Conservation (phyloP, 2,329 filamentous ascomycete genomes). For the Penicillium verrucosum region DNA sequence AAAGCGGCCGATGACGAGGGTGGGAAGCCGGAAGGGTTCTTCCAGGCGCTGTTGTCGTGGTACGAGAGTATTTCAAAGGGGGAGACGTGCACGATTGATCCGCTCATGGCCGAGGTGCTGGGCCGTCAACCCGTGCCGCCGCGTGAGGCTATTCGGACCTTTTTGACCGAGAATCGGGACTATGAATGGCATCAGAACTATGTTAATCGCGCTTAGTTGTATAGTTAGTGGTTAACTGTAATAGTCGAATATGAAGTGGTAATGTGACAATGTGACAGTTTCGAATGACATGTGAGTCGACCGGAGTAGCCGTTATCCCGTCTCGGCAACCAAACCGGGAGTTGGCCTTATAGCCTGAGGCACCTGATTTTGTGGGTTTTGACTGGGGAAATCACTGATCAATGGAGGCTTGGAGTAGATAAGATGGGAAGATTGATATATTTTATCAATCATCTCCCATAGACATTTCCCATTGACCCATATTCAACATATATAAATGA, state of each 20-base stretch:
- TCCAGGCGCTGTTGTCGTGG: conserved; percentile 42
- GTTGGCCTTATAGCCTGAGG: conserved; percentile 18
- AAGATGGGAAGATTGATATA: neutral
- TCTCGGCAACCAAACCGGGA: conserved; percentile 19
- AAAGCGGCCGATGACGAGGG: conserved; percentile 35
- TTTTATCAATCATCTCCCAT: neutral
- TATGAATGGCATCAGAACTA: conserved; percentile 50
- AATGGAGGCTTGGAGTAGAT: neutral
- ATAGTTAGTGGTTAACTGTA: neutral
- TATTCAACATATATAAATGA: too few relatives aligned
- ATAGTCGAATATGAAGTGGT: neutral
- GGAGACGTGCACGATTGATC: conserved; percentile 44
- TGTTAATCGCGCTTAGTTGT: conserved; percentile 19
- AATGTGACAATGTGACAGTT: neutral
- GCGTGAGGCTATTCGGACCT: conserved; percentile 32
- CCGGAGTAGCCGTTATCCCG: conserved; percentile 1
- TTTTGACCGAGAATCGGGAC: conserved; percentile 31
- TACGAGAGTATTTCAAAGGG: conserved; percentile 47
- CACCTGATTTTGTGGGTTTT: neutral
- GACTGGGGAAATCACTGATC: neutral
- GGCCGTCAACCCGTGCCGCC: conserved; percentile 44
- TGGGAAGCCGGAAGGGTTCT: conserved; percentile 39
- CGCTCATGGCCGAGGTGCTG: conserved; percentile 44
- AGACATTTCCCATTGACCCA: neutral
- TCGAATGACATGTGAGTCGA: neutral